Conservation (phyloP, 306 rosid genomes). For the Begonia peltatifolia region DNA sequence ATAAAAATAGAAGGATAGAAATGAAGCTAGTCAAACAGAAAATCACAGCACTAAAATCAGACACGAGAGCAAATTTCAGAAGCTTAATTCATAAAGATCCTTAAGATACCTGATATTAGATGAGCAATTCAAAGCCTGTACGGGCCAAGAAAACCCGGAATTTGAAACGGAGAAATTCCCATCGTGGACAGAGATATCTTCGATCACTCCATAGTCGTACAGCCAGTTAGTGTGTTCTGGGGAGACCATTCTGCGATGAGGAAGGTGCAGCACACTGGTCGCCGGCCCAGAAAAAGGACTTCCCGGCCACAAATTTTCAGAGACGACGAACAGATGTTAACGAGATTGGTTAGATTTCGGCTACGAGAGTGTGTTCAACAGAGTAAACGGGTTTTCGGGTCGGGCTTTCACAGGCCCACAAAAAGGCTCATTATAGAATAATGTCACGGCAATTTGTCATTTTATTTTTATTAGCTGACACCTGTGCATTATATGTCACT, state of each 20-base stretch:
- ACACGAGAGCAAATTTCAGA: background rate
- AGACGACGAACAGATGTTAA: too few relatives aligned
- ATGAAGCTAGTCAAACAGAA: background rate
- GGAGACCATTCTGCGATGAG: conserved; percentile 42
- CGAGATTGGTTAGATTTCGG: background rate
- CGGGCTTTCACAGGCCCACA: background rate
- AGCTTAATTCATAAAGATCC: background rate
- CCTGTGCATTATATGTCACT: too few relatives aligned
- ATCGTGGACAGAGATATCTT: conserved; percentile 55
- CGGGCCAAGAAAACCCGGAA: conserved; percentile 59
- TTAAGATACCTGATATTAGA: conserved; percentile 36
- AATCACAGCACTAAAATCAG: background rate
- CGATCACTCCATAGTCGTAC: conserved; percentile 61
- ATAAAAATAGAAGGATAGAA: too few relatives aligned
- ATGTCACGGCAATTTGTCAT: too few relatives aligned
- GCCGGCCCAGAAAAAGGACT: conserved; percentile 15
- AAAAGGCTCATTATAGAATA: background rate
- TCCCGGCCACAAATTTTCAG: background rate
- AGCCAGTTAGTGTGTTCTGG: conserved; percentile 90
- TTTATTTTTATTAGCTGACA: too few relatives aligned
- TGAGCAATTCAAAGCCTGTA: conserved; percentile 34
- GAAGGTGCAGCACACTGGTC: conserved; percentile 3
- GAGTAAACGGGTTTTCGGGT: background rate
- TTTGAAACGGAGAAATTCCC: conserved; percentile 37
- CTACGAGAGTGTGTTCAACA: background rate